Evolutionary conservation across 257 asterid species (phyloP), one percentile per base, ranked within the genome.

Genomic region (Jaltomata sinuosa): DNA sequence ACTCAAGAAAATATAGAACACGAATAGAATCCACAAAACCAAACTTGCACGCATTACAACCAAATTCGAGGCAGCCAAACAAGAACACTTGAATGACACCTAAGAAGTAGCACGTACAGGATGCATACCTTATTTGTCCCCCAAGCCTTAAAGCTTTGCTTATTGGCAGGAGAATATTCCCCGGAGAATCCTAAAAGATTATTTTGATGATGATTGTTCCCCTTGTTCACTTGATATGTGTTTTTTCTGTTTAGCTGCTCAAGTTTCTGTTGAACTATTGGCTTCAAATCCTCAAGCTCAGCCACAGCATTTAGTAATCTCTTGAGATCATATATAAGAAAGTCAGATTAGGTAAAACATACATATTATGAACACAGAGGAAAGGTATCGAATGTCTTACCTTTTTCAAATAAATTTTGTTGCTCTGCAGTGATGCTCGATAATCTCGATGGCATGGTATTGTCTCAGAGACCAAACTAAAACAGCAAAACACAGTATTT

Each of bases 401-500:
- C 97, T 87, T 88, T 89, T 82, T 93, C 67, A 93, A 89, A 88
- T 90, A 86, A 85, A 85, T 83, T 88, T 90, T 96, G 84, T 87
- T 90, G 85, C 92, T 88, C 85, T 87, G 94, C 54, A 88, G 82
- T 79, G 94, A 89, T 85, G 92, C 59, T 84, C 90, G 87, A 83
- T 93, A 96, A 82, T 96, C 99, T 82, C 92, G 95, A 93, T 96
- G 99, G 88, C 86, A 83, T 47, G 99, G 99, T 85, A 96, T 93
- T 62, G 99, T 96, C 94, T 96, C 99, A 52, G 93, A 84, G 80
- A 92, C 98, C 99, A 96, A 91, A 90, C 99, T 96, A 87, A 84
- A 89, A 85, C 87, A 85, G 83, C 84, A 88, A 61, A 88, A 54
- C 84, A 82, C 71, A 89, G 42, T 45, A 83, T 87, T 52, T 88